These are phyloP conservation scores for Suhomyces choctaworum DNA, from an alignment of 1,139 yeast species.

Conservation along the genomic window DNA sequence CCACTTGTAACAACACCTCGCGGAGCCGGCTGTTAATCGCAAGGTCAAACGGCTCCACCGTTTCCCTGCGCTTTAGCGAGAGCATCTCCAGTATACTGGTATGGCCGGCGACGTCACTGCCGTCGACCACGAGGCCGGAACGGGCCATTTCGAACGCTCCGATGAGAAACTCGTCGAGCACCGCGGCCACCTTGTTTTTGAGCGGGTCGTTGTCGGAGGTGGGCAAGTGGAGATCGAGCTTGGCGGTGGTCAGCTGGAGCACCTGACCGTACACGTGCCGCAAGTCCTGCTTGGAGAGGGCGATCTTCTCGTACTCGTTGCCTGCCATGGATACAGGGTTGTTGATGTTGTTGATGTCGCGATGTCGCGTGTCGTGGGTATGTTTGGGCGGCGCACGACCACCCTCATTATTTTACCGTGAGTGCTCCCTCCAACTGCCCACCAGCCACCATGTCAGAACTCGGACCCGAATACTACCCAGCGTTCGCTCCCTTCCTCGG, in stretches of 20 bases:
- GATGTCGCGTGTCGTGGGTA: slow-evolving; percentile 1
- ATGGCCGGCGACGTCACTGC: slow-evolving; percentile 27
- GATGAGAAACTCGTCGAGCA: slow-evolving; percentile 45
- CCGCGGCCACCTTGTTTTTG: slow-evolving; percentile 42
- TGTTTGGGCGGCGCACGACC: not conserved
- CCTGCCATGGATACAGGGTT: slow-evolving; percentile 2
- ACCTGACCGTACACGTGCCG: slow-evolving; percentile 47
- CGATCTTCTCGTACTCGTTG: slow-evolving; percentile 35
- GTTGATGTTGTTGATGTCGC: slow-evolving; percentile 1
- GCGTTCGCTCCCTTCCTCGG: slow-evolving; percentile 94
- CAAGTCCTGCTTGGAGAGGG: slow-evolving; percentile 52
- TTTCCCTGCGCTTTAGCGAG: slow-evolving; percentile 35
- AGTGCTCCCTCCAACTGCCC: no score
- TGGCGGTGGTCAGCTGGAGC: slow-evolving; percentile 37
- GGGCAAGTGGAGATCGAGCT: slow-evolving; percentile 52
- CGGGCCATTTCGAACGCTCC: slow-evolving; percentile 55
- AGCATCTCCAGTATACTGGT: slow-evolving; percentile 24
- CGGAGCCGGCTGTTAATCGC: slow-evolving; percentile 56
- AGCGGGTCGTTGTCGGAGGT: slow-evolving; percentile 46
- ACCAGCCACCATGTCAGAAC: slow-evolving; percentile 29
- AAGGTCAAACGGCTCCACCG: slow-evolving; percentile 63
- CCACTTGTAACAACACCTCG: slow-evolving; percentile 53
- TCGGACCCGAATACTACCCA: slow-evolving; percentile 66
- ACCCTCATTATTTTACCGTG: no score
- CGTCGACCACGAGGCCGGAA: slow-evolving; percentile 53